Conservation (phyloP, 331 rosid species). For the Spiraea crenata region DNA sequence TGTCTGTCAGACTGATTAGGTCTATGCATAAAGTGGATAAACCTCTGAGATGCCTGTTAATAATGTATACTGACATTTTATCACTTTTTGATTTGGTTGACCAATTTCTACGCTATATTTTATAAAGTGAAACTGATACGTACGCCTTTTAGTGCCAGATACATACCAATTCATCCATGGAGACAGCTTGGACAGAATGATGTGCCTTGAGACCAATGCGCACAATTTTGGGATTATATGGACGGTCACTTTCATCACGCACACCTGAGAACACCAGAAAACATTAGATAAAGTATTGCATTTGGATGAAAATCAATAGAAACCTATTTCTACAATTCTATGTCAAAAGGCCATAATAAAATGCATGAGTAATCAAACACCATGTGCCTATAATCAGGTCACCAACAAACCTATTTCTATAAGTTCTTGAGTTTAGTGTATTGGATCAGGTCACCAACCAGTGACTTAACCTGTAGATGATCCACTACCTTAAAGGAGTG, state of each 20-base stretch:
- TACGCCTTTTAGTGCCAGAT: constrained; percentile 15
- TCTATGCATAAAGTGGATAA: not conserved
- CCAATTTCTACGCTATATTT: not conserved
- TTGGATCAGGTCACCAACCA: too few relatives aligned
- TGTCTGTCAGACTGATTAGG: not conserved
- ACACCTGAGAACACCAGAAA: constrained; percentile 52
- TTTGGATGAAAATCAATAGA: not conserved
- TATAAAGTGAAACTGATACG: constrained; percentile 3
- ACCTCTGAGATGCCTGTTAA: not conserved
- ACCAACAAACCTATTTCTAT: not conserved
- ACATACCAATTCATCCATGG: constrained; percentile 83
- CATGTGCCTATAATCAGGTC: not conserved
- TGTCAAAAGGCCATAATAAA: constrained; percentile 2
- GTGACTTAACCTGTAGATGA: too few relatives aligned
- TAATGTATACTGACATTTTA: not conserved
- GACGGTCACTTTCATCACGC: constrained; percentile 71
- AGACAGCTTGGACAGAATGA: constrained; percentile 82
- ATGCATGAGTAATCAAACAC: not conserved
- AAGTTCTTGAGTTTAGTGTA: not conserved
- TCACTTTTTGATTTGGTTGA: not conserved
- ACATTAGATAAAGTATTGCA: not conserved
- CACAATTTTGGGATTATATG: constrained; percentile 82
- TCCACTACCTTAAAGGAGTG: too few relatives aligned
- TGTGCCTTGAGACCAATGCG: constrained; percentile 87
- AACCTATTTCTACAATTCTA: too few relatives aligned